Base-by-base conservation (phyloP, 176 grass and related monocot species). In the Oryza nivara region DNA sequence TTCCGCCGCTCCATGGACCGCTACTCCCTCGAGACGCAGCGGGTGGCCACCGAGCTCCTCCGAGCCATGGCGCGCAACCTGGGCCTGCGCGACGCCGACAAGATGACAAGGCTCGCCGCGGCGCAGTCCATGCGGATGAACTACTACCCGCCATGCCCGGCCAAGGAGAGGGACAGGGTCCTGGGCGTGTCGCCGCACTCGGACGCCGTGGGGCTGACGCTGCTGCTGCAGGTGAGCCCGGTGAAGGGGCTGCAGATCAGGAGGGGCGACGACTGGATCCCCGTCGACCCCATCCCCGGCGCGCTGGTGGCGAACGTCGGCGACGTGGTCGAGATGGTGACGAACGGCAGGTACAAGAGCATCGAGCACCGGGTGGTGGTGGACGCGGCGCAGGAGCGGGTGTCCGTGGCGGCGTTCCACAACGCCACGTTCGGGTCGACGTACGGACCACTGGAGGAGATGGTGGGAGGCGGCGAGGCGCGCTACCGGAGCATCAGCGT, bases 291-390 rank as follows among this genome's bases (percentile, higher is more conserved):
- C 36, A 38, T 38, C 36, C 36, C 36, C 36, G 36, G 89, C 0
- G 89, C 89, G 0, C 76, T 94, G 1, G 75, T 92, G 14, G 92
- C 86, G 41, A 94, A 94, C 84, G 67, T 92, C 23, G 92, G 92
- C 69, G 92, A 94, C 78, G 28, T 91, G 8, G 2, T 94, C 22
- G 92, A 94, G 88, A 79, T 91, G 68, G 20, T 61, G 19, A 61
- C 56, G 22, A 88, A 92, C 72, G 90, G 90, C 3, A 84, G 65
- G 61, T 88, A 88, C 68, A 88, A 15, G 75, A 93, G 91, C 69
- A 68, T 94, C 34, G 92, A 92, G 76, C 92, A 94, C 84, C 65
- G 87, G 20, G 92, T 84, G n/a, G 82, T 89, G 9, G 87, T 94
- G 3, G 76, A 79, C 85, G 61, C 80, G 1, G 9, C 51, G 3